These are phyloP conservation scores for Ustilago cynodontis DNA, from an alignment of 1,284 basidiomycete genomes.

Conservation along the genomic window DNA sequence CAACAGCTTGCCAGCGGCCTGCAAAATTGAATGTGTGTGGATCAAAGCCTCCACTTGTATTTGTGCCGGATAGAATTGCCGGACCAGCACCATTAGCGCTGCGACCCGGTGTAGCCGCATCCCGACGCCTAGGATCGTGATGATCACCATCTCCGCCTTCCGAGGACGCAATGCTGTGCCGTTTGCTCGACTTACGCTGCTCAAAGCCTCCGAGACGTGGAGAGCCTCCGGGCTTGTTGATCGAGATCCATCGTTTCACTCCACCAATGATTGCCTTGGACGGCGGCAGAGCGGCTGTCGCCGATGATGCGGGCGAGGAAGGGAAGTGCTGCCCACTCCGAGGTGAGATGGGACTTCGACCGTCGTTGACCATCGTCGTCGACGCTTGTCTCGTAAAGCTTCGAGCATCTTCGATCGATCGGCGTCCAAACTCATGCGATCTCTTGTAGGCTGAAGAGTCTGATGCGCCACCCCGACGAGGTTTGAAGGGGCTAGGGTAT, in stretches of 20 bases:
- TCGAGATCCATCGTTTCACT: constrained; percentile 59
- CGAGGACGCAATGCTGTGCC: constrained; percentile 33
- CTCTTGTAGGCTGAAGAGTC: constrained; percentile 24
- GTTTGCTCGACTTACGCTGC: constrained; percentile 26
- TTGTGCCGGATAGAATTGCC: not conserved
- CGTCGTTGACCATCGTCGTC: constrained; percentile 25
- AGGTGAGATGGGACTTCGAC: constrained; percentile 30
- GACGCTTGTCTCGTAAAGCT: constrained; percentile 29
- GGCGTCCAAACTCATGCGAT: constrained; percentile 19
- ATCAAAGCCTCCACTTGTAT: constrained; percentile 25
- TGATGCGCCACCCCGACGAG: constrained; percentile 14
- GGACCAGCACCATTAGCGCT: not conserved
- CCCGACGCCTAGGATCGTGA: constrained; percentile 9
- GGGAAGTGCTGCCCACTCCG: constrained; percentile 11
- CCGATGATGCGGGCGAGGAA: constrained; percentile 13
- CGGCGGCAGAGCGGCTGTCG: constrained; percentile 20
- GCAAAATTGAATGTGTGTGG: constrained; percentile 53
- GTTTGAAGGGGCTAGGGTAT: constrained; percentile 53
- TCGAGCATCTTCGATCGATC: constrained; percentile 26
- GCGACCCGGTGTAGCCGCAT: constrained; percentile 10
- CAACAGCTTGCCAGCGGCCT: constrained; percentile 43
- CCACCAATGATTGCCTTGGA: constrained; percentile 60
- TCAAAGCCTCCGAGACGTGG: constrained; percentile 11
- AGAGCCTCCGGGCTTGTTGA: constrained; percentile 47
- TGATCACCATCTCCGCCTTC: constrained; percentile 25